phyloP scores from a whole-genome alignment of 345 rosid genomes.

The Aethionema arabicum region DNA sequence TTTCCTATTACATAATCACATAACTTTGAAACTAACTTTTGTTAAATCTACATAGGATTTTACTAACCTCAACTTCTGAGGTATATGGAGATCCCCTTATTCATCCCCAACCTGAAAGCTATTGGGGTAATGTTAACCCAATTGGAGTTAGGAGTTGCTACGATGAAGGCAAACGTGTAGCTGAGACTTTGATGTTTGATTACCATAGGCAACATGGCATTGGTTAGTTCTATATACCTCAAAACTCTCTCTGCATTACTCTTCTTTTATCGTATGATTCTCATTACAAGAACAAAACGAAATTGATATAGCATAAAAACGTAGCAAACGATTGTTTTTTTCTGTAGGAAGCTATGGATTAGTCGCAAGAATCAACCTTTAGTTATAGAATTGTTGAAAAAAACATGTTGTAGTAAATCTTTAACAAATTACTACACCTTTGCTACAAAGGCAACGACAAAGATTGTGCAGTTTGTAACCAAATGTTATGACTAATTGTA shows the following conservation, averaged over 20 bases:
- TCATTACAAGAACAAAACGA: too few relatives aligned
- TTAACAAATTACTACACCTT: too few relatives aligned
- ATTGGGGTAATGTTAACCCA: slow-evolving; percentile 98
- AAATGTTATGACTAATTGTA: too few relatives aligned
- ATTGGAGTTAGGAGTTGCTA: slow-evolving; percentile 96
- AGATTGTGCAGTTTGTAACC: too few relatives aligned
- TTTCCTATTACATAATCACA: background rate
- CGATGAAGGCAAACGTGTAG: slow-evolving; percentile 98
- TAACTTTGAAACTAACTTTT: slow-evolving; percentile 8
- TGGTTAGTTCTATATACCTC: slow-evolving; percentile 39
- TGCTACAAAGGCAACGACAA: too few relatives aligned
- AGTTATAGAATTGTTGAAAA: too few relatives aligned
- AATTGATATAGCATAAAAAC: too few relatives aligned
- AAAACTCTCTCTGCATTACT: slow-evolving; percentile 1
- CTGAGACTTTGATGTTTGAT: slow-evolving; percentile 96
- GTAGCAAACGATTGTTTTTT: too few relatives aligned
- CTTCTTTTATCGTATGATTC: background rate
- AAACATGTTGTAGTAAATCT: too few relatives aligned
- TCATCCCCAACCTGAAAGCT: slow-evolving; percentile 91
- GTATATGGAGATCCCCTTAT: slow-evolving; percentile 94
- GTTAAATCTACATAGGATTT: slow-evolving; percentile 28
- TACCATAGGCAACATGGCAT: slow-evolving; percentile 98
- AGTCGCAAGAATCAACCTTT: too few relatives aligned
- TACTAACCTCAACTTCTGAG: slow-evolving; percentile 63
- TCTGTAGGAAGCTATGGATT: too few relatives aligned